Evolutionary conservation across 768 basidiomycete species (phyloP).

Genomic region (Macrolepiota albuminosa): DNA sequence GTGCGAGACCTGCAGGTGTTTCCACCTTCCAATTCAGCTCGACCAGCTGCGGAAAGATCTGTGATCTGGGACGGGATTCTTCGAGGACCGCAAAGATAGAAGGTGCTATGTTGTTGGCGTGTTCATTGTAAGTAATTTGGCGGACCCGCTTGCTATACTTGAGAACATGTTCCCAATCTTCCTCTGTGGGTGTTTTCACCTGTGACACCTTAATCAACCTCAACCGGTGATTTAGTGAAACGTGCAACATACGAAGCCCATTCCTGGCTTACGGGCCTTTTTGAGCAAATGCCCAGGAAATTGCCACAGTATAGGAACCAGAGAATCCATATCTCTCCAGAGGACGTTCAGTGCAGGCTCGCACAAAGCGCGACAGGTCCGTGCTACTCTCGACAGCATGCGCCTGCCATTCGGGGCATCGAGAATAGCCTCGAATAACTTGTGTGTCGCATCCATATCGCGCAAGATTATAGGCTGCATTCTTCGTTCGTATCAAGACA

Average conservation of each 20-base stretch:
- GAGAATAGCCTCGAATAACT: conserved; percentile 42
- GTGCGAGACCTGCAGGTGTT: conserved; percentile 59
- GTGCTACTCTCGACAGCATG: conserved; percentile 62
- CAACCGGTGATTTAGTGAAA: background rate
- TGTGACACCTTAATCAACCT: conserved; percentile 18
- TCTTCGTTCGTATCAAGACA: conserved; percentile 39
- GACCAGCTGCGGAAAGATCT: conserved; percentile 65
- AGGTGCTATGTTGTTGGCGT: conserved; percentile 54
- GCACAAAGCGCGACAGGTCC: conserved; percentile 70
- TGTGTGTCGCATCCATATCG: conserved; percentile 54
- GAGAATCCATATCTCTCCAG: conserved; percentile 76
- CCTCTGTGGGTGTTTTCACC: conserved; percentile 56
- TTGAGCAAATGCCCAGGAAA: conserved; percentile 67
- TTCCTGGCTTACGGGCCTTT: conserved; percentile 65
- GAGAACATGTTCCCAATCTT: conserved; percentile 67
- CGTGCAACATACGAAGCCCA: conserved; percentile 61
- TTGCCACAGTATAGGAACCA: conserved; percentile 65
- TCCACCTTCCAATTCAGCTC: conserved; percentile 72
- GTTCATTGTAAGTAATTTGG: conserved; percentile 67
- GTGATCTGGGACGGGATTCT: conserved; percentile 55
- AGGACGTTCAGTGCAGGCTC: conserved; percentile 68
- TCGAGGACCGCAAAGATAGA: conserved; percentile 66
- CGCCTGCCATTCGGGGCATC: conserved; percentile 62
- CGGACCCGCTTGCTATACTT: conserved; percentile 65
- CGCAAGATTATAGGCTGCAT: conserved; percentile 53